phyloP scores from a whole-genome alignment of 148 eudicot genomes.

The Silene latifolia region DNA sequence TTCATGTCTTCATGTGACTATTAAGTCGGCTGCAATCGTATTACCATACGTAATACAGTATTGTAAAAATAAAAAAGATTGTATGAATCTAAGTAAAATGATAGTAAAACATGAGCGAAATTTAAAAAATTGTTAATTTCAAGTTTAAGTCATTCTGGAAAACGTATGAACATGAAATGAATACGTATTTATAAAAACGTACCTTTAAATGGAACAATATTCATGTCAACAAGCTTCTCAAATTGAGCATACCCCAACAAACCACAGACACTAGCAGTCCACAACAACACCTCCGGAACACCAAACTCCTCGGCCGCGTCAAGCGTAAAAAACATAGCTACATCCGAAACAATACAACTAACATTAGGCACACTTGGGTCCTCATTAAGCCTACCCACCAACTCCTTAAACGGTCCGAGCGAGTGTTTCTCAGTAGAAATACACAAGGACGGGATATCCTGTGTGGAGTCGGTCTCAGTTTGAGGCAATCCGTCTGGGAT shows the following conservation, averaged over 20 bases:
- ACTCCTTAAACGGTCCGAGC: slow-evolving; percentile 29
- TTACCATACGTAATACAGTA: too few relatives aligned
- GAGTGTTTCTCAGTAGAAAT: slow-evolving; percentile 7
- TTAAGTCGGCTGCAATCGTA: too few relatives aligned
- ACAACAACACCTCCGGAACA: slow-evolving; percentile 28
- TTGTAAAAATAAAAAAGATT: too few relatives aligned
- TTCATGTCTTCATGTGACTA: too few relatives aligned
- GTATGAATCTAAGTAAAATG: too few relatives aligned
- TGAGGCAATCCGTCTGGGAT: slow-evolving; percentile 44
- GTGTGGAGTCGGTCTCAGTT: slow-evolving; percentile 27
- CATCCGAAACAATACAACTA: slow-evolving; percentile 35
- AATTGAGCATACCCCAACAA: slow-evolving; percentile 31
- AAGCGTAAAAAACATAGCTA: slow-evolving; percentile 30
- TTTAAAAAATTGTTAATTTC: too few relatives aligned
- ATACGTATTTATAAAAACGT: not conserved
- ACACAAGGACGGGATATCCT: slow-evolving; percentile 26
- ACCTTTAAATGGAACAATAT: slow-evolving; percentile 34
- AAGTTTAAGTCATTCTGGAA: too few relatives aligned
- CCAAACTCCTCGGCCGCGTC: slow-evolving; percentile 40
- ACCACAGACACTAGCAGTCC: slow-evolving; percentile 42
- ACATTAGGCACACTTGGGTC: slow-evolving; percentile 23
- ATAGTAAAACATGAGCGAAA: too few relatives aligned
- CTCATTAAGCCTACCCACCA: slow-evolving; percentile 13
- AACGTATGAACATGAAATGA: too few relatives aligned
- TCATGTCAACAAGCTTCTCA: slow-evolving; percentile 22